A percentile compares a stretch with the other conserved stretches of the same genome.
Conservation (phyloP, 140 eudicot genomes). For the Bidens hawaiensis region DNA sequence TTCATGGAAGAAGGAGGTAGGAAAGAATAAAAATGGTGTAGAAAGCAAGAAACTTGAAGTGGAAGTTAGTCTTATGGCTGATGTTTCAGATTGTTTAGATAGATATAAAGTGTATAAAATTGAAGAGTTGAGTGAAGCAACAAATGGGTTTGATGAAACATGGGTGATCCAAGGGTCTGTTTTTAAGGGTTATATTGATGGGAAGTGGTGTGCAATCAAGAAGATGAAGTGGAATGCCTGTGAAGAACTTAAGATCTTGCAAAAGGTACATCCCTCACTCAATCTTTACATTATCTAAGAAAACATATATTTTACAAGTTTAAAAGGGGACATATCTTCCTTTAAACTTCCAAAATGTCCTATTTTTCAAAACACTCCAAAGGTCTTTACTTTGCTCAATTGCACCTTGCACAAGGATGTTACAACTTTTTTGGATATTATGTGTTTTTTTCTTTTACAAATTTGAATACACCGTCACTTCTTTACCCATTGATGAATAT, state of each 20-base stretch:
- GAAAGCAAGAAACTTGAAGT: constrained; percentile 21
- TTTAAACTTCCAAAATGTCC: no score
- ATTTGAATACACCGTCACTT: no score
- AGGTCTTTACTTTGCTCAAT: background rate
- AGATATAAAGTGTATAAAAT: constrained; percentile 69
- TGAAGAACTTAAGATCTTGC: constrained; percentile 94
- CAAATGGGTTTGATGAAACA: constrained; percentile 71
- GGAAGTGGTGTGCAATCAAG: constrained; percentile 74
- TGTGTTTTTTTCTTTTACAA: no score
- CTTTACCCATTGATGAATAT: background rate
- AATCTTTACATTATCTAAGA: background rate
- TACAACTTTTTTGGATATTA: background rate
- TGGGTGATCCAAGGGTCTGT: constrained; percentile 76
- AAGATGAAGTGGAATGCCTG: constrained; percentile 95
- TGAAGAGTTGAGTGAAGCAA: constrained; percentile 71
- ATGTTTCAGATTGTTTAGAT: constrained; percentile 87
- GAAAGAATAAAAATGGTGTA: constrained; percentile 11
- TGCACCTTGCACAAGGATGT: background rate
- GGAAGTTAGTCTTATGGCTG: constrained; percentile 68
- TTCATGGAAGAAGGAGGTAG: constrained; percentile 30
- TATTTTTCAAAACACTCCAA: no score
- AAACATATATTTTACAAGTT: no score
- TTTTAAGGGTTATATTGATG: constrained; percentile 67
- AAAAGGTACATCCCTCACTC: constrained; percentile 54
- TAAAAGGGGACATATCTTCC: no score